Base-by-base conservation (phyloP, 805 yeast genomes). In the Nakazawaea anatomiae region DNA sequence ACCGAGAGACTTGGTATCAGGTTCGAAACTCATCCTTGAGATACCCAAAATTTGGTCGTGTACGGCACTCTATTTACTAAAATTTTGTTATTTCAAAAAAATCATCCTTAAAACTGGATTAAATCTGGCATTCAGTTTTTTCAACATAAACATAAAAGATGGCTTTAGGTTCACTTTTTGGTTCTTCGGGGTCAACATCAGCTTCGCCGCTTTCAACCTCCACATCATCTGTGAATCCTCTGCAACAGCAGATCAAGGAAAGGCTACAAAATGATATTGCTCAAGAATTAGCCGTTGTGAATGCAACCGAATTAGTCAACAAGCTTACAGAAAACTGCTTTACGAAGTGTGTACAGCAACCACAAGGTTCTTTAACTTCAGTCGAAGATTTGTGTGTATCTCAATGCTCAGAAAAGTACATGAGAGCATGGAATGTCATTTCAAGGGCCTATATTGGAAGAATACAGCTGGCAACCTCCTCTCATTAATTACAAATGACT, bases 351-450 rank as follows among this genome's bases (percentile, higher is more conserved):
- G 73, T 88, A 46, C 66, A 66, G 12, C 74, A 73, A 42, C 96
- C 96, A 14, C 80, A 81, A 39, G 60, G 75, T 25, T 57, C 70
- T 11, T 62, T 81, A 51, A 66, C 71, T 46, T 57, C 72, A 1
- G 74, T 70, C 6, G 89, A 90, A 60, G 79, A 80, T 51, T 68
- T 67, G 31, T 90, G 97, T 69, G 76, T 88, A 45, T 79, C 76
- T 53, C 85, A 83, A 65, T 91, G 98, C 65, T 76, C 87, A 58
- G 83, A 85, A 56, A 91, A 89, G 70, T 91, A 88, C 68, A 85
- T 90, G 92, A 80, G 86, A 66, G 82, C 95, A 35, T 91, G 97
- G 97, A 89, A 90, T 60, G 74, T 84, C 50, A 75, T 91, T 42
- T 87, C 96, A 10, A 83, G 81, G 64, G 73, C 87, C 9, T 90